Percentiles rank a stretch among this genome's conserved stretches.
Evolutionary conservation across 129 eudicot species (phyloP).

Genomic region (Tanacetum coccineum): DNA sequence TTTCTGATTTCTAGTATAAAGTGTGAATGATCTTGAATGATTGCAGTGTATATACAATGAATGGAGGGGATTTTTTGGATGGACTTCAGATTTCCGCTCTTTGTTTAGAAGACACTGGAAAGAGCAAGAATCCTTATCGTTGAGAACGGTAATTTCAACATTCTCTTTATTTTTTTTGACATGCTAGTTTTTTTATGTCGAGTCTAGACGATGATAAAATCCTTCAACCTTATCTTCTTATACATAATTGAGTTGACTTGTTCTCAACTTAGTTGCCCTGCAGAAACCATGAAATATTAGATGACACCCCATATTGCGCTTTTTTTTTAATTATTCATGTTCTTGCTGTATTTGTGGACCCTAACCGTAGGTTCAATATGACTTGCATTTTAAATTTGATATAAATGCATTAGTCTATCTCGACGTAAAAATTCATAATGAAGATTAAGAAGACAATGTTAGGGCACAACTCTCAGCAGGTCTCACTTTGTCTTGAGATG

Average conservation of each 20-base stretch:
- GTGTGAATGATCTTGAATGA: constrained; percentile 9
- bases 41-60: constrained; percentile 84
- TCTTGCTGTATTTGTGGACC: constrained; percentile 2
- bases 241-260: neutral
- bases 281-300: constrained; percentile 5
- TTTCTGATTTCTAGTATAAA: constrained; percentile 4
- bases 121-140: constrained; percentile 53
- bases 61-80: constrained; percentile 76
- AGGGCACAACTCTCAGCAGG: neutral
- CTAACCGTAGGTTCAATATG: neutral
- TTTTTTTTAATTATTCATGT: neutral
- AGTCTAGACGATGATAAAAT: no score
- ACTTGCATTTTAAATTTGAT: neutral
- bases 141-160: constrained; percentile 57
- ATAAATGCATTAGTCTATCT: constrained; percentile 11
- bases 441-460: constrained; percentile 6
- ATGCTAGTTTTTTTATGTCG: no score
- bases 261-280: neutral
- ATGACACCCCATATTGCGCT: neutral
- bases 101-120: constrained; percentile 57
- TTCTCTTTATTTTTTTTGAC: neutral
- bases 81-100: constrained; percentile 74
- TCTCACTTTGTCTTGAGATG: constrained; percentile 1
- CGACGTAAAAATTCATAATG: neutral
- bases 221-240: neutral